These are phyloP conservation scores for Arbutus unedo DNA, from an alignment of 148 eudicot genomes.

Conservation along the genomic window DNA sequence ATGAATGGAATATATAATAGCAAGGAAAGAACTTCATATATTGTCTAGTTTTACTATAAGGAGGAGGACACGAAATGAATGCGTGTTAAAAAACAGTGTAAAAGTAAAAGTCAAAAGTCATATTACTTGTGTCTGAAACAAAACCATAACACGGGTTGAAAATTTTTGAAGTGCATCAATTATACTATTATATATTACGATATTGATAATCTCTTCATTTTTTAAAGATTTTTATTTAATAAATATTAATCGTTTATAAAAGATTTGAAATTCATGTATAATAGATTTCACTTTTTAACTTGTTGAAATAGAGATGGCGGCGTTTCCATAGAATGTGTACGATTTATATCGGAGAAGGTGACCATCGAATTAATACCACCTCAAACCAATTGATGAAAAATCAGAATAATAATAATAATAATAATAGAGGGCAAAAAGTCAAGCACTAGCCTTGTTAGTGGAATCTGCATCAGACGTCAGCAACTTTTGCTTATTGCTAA, in stretches of 20 bases:
- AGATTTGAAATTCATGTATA: no score
- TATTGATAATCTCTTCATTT: no score
- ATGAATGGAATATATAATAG: no score
- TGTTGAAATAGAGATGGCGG: not conserved
- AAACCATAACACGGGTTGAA: no score
- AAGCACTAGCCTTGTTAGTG: constrained; percentile 15
- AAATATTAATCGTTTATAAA: no score
- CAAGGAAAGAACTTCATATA: no score
- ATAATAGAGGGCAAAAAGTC: not conserved
- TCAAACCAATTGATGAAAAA: not conserved
- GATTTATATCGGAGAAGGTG: not conserved
- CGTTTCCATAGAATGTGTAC: not conserved
- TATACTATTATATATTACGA: no score
- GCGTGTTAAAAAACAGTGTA: not conserved
- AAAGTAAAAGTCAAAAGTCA: not conserved
- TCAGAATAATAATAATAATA: no score
- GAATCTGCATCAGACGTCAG: constrained; percentile 24
- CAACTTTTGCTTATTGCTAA: not conserved
- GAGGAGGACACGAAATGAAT: not conserved
- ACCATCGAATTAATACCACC: not conserved
- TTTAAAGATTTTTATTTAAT: no score
- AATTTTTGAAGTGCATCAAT: no score
- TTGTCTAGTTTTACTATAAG: not conserved
- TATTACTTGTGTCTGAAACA: no score
- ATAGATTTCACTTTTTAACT: not conserved